Evolutionary conservation across 2,329 filamentous ascomycete species (phyloP).

Genomic region (Cercospora brassicicola): DNA sequence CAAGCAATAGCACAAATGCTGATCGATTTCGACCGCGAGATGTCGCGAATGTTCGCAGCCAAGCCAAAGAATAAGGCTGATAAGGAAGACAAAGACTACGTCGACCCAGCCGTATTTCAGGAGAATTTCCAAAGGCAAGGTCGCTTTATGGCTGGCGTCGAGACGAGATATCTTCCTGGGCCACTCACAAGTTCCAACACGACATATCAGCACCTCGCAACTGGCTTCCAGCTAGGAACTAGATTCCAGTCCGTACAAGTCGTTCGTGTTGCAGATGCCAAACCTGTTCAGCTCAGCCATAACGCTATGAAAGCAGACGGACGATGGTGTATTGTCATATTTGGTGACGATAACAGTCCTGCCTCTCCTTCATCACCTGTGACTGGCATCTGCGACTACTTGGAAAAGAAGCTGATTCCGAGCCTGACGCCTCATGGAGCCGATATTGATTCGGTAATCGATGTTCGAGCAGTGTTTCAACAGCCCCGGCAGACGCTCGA

Average conservation of each 20-base stretch:
- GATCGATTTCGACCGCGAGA: conserved; percentile 57
- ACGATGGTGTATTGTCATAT: conserved; percentile 39
- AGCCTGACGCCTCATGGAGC: conserved; percentile 43
- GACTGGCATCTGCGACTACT: conserved; percentile 27
- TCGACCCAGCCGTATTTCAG: conserved; percentile 40
- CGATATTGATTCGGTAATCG: conserved; percentile 54
- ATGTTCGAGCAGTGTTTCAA: conserved; percentile 47
- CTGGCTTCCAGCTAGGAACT: conserved; percentile 36
- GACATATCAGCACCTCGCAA: conserved; percentile 35
- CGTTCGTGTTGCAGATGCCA: conserved; percentile 38
- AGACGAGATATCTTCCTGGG: conserved; percentile 34
- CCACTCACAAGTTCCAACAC: conserved; percentile 28
- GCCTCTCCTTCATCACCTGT: conserved; percentile 27
- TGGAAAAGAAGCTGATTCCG: conserved; percentile 28
- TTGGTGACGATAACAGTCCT: conserved; percentile 29
- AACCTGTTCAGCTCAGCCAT: conserved; percentile 39
- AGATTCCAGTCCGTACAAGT: conserved; percentile 39
- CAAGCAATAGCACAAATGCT: conserved; percentile 63
- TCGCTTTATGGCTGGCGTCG: conserved; percentile 39
- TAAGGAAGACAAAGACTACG: conserved; percentile 29
- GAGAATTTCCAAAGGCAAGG: conserved; percentile 36
- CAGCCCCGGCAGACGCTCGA: conserved; percentile 33
- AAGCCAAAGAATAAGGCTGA: conserved; percentile 33
- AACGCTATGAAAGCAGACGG: conserved; percentile 38
- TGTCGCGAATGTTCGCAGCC: conserved; percentile 50